These are phyloP conservation scores for Achaetomiella virescens DNA, from an alignment of 495 filamentous ascomycete species.

Conservation along the genomic window DNA sequence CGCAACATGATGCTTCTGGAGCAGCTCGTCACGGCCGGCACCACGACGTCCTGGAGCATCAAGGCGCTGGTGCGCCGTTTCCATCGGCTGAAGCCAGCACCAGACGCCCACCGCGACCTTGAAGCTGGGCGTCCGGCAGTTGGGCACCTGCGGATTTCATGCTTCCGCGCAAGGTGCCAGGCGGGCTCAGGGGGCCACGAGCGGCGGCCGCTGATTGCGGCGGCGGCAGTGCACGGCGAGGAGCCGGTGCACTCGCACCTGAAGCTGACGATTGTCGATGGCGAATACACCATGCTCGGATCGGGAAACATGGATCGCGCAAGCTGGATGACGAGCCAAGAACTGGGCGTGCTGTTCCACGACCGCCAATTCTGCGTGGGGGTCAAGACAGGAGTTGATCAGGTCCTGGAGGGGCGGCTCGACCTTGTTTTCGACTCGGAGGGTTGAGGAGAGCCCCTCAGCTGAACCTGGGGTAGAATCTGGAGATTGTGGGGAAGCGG, in stretches of 20 bases:
- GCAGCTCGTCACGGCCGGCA: constrained; percentile 64
- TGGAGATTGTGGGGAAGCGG: background rate
- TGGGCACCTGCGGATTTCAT: constrained; percentile 43
- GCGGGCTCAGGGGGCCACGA: background rate
- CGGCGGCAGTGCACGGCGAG: constrained; percentile 14
- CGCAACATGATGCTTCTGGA: constrained; percentile 64
- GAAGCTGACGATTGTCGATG: constrained; percentile 61
- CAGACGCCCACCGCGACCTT: background rate
- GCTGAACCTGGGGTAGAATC: background rate
- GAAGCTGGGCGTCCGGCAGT: constrained; percentile 30
- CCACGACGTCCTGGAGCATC: constrained; percentile 54
- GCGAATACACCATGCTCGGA: constrained; percentile 53
- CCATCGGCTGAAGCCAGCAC: constrained; percentile 19
- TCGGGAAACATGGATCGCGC: constrained; percentile 73
- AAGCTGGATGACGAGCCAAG: constrained; percentile 71
- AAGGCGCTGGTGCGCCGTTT: constrained; percentile 46
- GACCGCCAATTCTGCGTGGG: constrained; percentile 36
- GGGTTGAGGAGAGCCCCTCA: background rate
- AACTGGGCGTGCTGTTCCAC: constrained; percentile 63
- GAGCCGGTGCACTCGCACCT: constrained; percentile 65
- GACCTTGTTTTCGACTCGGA: constrained; percentile 32
- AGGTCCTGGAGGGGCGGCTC: constrained; percentile 40
- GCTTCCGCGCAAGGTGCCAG: constrained; percentile 33
- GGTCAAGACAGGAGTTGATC: constrained; percentile 38
- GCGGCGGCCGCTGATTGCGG: background rate